Percentiles rank a stretch among this genome's conserved stretches.
These are phyloP conservation scores for Gossypioides kirkii DNA, from an alignment of 345 rosid genomes.

Conservation along the genomic window DNA sequence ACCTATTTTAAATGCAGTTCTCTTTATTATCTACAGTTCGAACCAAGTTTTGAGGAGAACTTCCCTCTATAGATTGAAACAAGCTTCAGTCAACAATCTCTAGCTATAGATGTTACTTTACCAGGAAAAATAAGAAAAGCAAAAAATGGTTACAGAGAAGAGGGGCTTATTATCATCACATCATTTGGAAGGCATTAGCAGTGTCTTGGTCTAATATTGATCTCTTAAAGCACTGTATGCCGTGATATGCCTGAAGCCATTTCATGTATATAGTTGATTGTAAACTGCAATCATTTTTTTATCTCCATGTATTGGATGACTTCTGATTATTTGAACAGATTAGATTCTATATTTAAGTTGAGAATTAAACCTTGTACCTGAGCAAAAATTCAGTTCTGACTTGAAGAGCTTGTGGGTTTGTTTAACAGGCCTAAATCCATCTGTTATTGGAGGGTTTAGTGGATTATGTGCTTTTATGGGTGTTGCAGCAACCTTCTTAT, in stretches of 20 bases:
- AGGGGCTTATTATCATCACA: not conserved
- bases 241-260: not conserved
- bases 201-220: conserved; percentile 3
- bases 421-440: conserved; percentile 71
- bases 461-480: conserved; percentile 96
- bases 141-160: not conserved
- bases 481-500: conserved; percentile 82
- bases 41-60: not conserved
- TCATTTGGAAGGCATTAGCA: not conserved
- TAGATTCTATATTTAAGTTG: not conserved
- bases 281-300: not conserved
- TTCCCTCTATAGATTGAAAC: not conserved
- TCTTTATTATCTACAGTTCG: not conserved
- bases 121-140: not conserved
- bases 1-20: conserved; percentile 1
- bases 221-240: not conserved
- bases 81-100: not conserved
- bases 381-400: conserved; percentile 5
- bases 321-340: not conserved
- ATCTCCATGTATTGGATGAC: conserved; percentile 1
- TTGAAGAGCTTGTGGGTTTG: conserved; percentile 4
- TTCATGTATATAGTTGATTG: not conserved
- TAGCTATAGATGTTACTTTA: not conserved
- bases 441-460: conserved; percentile 82
- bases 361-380: not conserved